Percentiles rank a stretch among this genome's conserved stretches.
Conservation (phyloP, 768 basidiomycete species). For the Tylopilus felleus region DNA sequence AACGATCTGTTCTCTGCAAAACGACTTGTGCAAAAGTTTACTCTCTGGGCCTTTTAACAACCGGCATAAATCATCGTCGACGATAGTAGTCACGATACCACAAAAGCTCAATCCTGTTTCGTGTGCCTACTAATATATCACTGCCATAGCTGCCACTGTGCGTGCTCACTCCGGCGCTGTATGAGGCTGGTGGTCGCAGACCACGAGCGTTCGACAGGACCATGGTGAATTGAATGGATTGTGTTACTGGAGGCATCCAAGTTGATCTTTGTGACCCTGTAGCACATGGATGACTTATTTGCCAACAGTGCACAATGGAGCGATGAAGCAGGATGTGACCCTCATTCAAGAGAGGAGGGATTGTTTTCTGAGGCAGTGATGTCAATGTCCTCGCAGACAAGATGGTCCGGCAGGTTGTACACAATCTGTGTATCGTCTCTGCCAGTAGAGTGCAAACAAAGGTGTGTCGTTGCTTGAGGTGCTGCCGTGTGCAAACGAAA, state of each 20-base stretch:
- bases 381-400: conserved; percentile 44
- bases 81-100: conserved; percentile 47
- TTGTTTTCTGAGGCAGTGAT: conserved; percentile 47
- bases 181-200: conserved; percentile 48
- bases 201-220: conserved; percentile 47
- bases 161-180: conserved; percentile 39
- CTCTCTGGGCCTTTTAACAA: conserved; percentile 43
- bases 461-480: conserved; percentile 33
- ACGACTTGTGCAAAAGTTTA: background rate
- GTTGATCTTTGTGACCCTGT: conserved; percentile 38
- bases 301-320: conserved; percentile 37
- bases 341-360: conserved; percentile 39
- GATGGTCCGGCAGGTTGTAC: conserved; percentile 43
- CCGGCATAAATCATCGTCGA: conserved; percentile 45
- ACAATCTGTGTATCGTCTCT: conserved; percentile 46
- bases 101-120: conserved; percentile 49
- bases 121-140: conserved; percentile 44
- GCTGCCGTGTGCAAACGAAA: too few relatives aligned
- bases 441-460: conserved; percentile 28
- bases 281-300: conserved; percentile 36
- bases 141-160: conserved; percentile 40
- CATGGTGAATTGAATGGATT: conserved; percentile 51
- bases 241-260: conserved; percentile 43
- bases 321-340: conserved; percentile 39
- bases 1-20: too few relatives aligned